Evolutionary conservation across 2,329 filamentous ascomycete species (phyloP).

Genomic region (Epichloe scottii): DNA sequence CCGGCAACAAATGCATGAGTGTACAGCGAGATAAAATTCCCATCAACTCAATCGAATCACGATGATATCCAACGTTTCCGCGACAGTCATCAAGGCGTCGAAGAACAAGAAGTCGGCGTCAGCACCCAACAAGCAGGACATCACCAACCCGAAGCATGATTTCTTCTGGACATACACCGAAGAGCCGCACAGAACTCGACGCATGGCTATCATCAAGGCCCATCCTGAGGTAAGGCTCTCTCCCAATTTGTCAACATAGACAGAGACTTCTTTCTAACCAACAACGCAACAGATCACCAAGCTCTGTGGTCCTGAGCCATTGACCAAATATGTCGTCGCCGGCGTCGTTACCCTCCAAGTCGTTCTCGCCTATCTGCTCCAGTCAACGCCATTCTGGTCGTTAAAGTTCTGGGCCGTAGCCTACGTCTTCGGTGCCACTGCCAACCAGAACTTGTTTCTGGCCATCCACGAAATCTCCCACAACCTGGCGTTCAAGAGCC

Average conservation of each 20-base stretch:
- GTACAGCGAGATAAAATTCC: not conserved
- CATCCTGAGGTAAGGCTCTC: slow-evolving; percentile 64
- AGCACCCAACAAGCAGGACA: slow-evolving; percentile 10
- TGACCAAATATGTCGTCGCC: slow-evolving; percentile 87
- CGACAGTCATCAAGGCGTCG: slow-evolving; percentile 22
- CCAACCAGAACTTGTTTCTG: slow-evolving; percentile 97
- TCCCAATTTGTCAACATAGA: slow-evolving; percentile 10
- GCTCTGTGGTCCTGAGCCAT: slow-evolving; percentile 87
- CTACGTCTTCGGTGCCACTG: slow-evolving; percentile 85
- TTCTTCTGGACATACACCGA: slow-evolving; percentile 99
- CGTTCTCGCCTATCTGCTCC: slow-evolving; percentile 62
- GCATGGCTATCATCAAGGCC: slow-evolving; percentile 92
- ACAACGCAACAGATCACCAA: slow-evolving; percentile 61
- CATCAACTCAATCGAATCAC: not conserved
- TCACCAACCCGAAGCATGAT: slow-evolving; percentile 23
- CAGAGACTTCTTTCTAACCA: not conserved
- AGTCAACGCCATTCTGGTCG: slow-evolving; percentile 66
- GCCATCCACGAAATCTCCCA: slow-evolving; percentile 98
- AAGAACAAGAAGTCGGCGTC: slow-evolving; percentile 13
- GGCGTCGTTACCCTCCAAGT: slow-evolving; percentile 76
- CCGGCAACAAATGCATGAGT: not conserved
- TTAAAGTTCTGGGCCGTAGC: slow-evolving; percentile 76
- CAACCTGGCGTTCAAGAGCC: slow-evolving; percentile 82
- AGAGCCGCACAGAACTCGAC: slow-evolving; percentile 83
- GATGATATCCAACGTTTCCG: slow-evolving; percentile 18